A percentile compares a stretch with the other conserved stretches of the same genome.
phyloP scores from a whole-genome alignment of 768 basidiomycete genomes.

The Trametes meyenii region DNA sequence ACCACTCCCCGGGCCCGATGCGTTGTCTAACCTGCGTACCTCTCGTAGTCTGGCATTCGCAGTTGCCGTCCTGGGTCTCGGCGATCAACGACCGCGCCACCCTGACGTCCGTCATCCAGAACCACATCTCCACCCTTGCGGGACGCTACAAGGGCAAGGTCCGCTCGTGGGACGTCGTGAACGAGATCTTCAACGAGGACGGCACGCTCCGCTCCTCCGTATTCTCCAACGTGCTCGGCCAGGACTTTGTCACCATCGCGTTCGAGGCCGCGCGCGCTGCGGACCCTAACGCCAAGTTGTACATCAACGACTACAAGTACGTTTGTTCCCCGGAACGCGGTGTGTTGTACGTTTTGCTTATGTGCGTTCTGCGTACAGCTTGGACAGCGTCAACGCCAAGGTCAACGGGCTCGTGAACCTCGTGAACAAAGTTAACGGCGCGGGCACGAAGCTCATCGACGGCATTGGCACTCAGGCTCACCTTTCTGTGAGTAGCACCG shows the following conservation, averaged over 20 bases:
- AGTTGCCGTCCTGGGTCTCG: slow-evolving; percentile 37
- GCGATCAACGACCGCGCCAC: slow-evolving; percentile 31
- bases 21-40: background rate
- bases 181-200: slow-evolving; percentile 56
- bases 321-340: background rate
- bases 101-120: slow-evolving; percentile 37
- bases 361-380: slow-evolving; percentile 35
- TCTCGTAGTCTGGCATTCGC: slow-evolving; percentile 36
- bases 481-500: slow-evolving; percentile 27
- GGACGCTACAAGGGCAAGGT: slow-evolving; percentile 39
- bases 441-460: slow-evolving; percentile 44
- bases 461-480: slow-evolving; percentile 54
- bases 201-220: slow-evolving; percentile 49
- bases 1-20: too few relatives aligned
- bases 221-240: slow-evolving; percentile 52
- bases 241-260: slow-evolving; percentile 53
- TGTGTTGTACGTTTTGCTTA: background rate
- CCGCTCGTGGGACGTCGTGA: slow-evolving; percentile 38
- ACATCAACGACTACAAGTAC: slow-evolving; percentile 46
- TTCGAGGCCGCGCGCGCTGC: slow-evolving; percentile 52
- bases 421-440: slow-evolving; percentile 45
- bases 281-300: slow-evolving; percentile 50
- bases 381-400: slow-evolving; percentile 53
- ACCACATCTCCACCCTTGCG: slow-evolving; percentile 38
- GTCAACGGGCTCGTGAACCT: slow-evolving; percentile 41